Evolutionary conservation across 768 basidiomycete species (phyloP).

Genomic region (Amanita phalloides): DNA sequence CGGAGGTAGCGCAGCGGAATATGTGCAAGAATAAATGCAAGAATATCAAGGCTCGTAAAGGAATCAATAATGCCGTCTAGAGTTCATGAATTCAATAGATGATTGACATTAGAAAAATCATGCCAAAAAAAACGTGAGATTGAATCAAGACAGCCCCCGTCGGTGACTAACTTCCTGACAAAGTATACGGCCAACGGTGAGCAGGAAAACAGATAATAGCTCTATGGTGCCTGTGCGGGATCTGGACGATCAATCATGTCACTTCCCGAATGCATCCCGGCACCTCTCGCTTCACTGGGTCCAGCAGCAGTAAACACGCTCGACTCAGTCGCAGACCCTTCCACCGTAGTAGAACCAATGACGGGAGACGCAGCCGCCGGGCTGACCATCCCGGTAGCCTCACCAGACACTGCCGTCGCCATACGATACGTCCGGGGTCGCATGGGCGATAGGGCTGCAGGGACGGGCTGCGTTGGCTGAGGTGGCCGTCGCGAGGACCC

Average conservation of each 20-base stretch:
- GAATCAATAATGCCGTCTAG: neutral
- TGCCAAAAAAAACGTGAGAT: neutral
- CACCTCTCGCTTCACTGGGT: neutral
- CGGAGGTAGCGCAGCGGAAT: constrained; percentile 1
- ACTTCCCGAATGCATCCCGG: neutral
- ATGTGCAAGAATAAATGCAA: constrained; percentile 5
- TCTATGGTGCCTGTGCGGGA: neutral
- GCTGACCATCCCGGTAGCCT: constrained; percentile 38
- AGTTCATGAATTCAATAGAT: neutral
- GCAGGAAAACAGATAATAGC: neutral
- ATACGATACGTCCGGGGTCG: constrained; percentile 8
- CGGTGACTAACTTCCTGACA: neutral
- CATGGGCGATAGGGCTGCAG: constrained; percentile 12
- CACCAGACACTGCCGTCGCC: constrained; percentile 8
- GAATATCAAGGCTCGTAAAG: neutral
- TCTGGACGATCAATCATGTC: neutral
- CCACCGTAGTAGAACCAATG: constrained; percentile 51
- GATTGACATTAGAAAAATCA: neutral
- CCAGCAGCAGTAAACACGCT: constrained; percentile 16
- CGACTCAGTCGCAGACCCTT: constrained; percentile 43
- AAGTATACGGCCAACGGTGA: neutral
- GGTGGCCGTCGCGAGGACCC: neutral
- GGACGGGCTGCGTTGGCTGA: constrained; percentile 8
- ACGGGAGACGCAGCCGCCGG: constrained; percentile 62
- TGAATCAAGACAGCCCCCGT: neutral